Conservation (phyloP, 192 early-diverging fungal species). For the Tieghemiomyces parasiticus region DNA sequence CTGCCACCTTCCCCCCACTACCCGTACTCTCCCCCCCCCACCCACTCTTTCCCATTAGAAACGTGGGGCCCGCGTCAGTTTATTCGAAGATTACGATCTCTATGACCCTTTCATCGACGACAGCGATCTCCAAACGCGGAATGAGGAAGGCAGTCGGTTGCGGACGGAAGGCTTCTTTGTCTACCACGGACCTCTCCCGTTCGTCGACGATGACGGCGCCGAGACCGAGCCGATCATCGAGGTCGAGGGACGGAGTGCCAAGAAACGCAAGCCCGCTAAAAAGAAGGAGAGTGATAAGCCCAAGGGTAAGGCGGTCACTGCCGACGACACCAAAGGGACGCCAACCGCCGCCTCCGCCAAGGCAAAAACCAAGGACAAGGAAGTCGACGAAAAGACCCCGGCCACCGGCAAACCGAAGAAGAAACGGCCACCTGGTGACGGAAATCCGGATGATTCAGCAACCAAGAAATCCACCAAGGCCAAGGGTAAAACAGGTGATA, state of each 20-base stretch:
- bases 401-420: background rate
- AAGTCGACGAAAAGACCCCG: background rate
- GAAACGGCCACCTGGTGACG: background rate
- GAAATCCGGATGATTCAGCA: background rate
- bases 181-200: background rate
- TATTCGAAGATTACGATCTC: slow-evolving; percentile 4
- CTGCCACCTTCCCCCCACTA: background rate
- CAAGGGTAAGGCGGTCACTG: background rate
- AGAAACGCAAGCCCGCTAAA: slow-evolving; percentile 1
- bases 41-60: background rate
- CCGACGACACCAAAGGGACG: no score
- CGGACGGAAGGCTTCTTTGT: slow-evolving; percentile 5
- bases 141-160: background rate
- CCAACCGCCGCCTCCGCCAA: no score
- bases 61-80: background rate
- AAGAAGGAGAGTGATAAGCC: background rate
- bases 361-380: background rate
- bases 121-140: background rate
- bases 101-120: slow-evolving; percentile 10
- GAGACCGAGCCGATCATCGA: background rate
- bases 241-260: background rate
- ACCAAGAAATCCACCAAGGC: background rate
- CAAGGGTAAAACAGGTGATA: background rate
- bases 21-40: background rate
- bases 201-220: background rate